A percentile compares a stretch with the other conserved stretches of the same genome.
Evolutionary conservation across 2,329 filamentous ascomycete genomes (phyloP).

Genomic region (Curvularia spicifera): DNA sequence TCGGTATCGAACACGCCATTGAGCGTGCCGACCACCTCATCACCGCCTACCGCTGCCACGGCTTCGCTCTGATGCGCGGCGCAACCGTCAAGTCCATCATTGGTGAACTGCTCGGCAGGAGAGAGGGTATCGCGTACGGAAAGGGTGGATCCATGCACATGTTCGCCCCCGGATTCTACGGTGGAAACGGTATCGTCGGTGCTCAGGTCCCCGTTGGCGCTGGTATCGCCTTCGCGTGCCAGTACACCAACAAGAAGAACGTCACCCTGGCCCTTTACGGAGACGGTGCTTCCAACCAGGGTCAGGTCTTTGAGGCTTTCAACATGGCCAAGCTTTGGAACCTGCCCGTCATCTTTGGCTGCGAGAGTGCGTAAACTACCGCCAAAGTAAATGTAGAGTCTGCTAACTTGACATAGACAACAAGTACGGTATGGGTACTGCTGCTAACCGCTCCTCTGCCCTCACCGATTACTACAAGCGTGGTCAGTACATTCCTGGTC

Average conservation of each 20-base stretch:
- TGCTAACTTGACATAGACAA: conserved; percentile 72
- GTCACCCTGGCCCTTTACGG: conserved; percentile 91
- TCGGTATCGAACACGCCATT: conserved; percentile 96
- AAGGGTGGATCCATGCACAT: conserved; percentile 99
- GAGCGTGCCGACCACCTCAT: conserved; percentile 92
- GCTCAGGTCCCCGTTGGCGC: conserved; percentile 97
- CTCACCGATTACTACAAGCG: conserved; percentile 99
- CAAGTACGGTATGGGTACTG: conserved; percentile 99
- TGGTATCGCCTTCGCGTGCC: conserved; percentile 94
- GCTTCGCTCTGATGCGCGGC: conserved; percentile 96
- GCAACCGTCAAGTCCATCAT: conserved; percentile 61
- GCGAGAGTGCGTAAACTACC: conserved; percentile 78
- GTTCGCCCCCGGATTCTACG: conserved; percentile 98
- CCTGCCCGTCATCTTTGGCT: conserved; percentile 92
- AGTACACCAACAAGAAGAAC: conserved; percentile 88
- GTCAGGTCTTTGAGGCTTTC: conserved; percentile 99
- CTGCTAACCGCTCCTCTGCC: conserved; percentile 90
- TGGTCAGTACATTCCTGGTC: conserved; percentile 98
- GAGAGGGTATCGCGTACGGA: conserved; percentile 96
- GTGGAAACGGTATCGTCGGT: conserved; percentile 98
- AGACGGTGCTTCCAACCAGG: conserved; percentile 98
- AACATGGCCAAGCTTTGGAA: conserved; percentile 99
- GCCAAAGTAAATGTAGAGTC: not conserved
- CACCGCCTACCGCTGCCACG: conserved; percentile 98
- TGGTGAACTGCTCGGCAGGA: conserved; percentile 69